Evolutionary conservation across 768 basidiomycete genomes (phyloP).

Genomic region (Mrakia hoshinonis): DNA sequence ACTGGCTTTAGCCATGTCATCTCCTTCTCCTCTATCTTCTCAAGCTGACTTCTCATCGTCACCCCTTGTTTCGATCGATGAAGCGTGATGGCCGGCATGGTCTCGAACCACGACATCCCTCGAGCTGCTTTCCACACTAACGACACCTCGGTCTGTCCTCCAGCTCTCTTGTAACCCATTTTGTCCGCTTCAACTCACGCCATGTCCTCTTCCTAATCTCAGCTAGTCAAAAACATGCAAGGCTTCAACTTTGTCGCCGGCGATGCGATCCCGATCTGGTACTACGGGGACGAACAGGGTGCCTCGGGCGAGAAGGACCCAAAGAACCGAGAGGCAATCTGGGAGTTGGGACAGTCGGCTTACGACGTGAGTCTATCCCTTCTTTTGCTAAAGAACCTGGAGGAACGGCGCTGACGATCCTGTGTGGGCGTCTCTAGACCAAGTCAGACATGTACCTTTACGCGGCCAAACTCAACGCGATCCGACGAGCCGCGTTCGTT

Average conservation of each 20-base stretch:
- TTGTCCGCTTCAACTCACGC: neutral
- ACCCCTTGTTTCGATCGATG: neutral
- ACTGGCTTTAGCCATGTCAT: neutral
- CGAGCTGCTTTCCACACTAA: neutral
- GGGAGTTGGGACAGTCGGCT: slow-evolving; percentile 1
- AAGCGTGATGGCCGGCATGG: no score
- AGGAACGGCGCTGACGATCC: neutral
- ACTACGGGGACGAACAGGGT: slow-evolving; percentile 25
- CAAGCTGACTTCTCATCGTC: neutral
- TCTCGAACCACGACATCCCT: neutral
- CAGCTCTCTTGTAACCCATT: neutral
- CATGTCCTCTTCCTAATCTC: neutral
- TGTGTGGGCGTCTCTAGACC: neutral
- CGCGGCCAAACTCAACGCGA: slow-evolving; percentile 4
- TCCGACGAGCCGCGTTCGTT: slow-evolving; percentile 15
- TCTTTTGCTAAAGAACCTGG: neutral
- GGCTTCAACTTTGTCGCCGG: neutral
- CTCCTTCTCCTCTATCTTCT: neutral
- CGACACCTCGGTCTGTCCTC: slow-evolving; percentile 4
- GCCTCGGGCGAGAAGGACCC: slow-evolving; percentile 7
- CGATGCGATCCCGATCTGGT: slow-evolving; percentile 11
- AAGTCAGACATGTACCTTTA: neutral
- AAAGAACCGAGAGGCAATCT: slow-evolving; percentile 20
- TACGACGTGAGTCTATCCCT: slow-evolving; percentile 13
- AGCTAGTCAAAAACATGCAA: neutral